These are phyloP conservation scores for Ophiostoma populinum DNA, from an alignment of 2,329 filamentous ascomycete species.

Conservation along the genomic window DNA sequence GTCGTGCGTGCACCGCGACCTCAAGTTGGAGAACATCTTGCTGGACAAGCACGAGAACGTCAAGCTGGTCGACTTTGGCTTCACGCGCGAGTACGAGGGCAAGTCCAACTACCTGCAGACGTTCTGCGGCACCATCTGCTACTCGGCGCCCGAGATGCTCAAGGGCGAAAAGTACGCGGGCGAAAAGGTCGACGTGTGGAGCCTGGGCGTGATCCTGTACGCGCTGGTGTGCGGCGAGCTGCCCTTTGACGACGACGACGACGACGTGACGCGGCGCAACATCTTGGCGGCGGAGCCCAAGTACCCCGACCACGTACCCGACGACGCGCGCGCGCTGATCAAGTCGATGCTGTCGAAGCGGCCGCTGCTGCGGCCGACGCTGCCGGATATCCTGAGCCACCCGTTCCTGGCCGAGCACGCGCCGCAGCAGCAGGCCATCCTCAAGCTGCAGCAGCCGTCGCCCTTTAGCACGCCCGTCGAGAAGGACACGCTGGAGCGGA, in stretches of 20 bases:
- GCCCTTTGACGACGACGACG: constrained; percentile 92
- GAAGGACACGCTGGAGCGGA: constrained; percentile 78
- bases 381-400: constrained; percentile 75
- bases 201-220: constrained; percentile 69
- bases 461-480: constrained; percentile 77
- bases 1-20: constrained; percentile 86
- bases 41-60: constrained; percentile 95
- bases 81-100: constrained; percentile 92
- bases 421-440: constrained; percentile 71
- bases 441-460: constrained; percentile 63
- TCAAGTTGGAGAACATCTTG: constrained; percentile 93
- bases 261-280: constrained; percentile 65
- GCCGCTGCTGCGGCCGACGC: constrained; percentile 61
- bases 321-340: constrained; percentile 62
- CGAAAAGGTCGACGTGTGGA: constrained; percentile 97
- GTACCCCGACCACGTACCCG: constrained; percentile 64
- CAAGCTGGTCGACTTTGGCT: constrained; percentile 94
- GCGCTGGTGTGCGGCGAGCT: constrained; percentile 70
- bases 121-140: constrained; percentile 94
- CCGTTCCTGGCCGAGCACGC: constrained; percentile 80
- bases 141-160: constrained; percentile 95
- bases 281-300: constrained; percentile 76
- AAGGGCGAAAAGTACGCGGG: constrained; percentile 96
- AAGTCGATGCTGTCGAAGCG: constrained; percentile 76
- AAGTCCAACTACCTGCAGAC: constrained; percentile 90